These are phyloP conservation scores for Solanum rostratum DNA, from an alignment of 257 asterid genomes.

Conservation along the genomic window DNA sequence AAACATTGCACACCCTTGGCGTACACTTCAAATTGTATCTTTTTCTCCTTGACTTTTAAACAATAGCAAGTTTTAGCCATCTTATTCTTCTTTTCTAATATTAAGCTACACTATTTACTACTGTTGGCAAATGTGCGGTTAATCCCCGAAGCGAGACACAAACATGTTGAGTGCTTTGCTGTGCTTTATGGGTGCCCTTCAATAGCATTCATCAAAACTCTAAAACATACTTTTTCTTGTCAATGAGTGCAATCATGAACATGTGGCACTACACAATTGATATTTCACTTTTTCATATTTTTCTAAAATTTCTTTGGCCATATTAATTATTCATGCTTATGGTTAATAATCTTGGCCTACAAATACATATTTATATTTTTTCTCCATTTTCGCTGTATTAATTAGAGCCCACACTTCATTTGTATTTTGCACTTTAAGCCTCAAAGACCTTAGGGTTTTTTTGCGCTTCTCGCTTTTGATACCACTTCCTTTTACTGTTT, in stretches of 20 bases:
- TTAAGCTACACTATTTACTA: background rate
- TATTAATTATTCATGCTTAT: background rate
- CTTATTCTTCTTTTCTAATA: background rate
- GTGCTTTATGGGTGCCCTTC: background rate
- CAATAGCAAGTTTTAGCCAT: background rate
- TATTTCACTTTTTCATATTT: background rate
- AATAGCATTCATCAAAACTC: background rate
- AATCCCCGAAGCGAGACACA: background rate
- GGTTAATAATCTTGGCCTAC: background rate
- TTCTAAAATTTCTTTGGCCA: background rate
- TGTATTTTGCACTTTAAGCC: background rate
- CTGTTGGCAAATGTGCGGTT: background rate
- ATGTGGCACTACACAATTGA: background rate
- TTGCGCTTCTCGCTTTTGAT: background rate
- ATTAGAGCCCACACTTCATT: background rate
- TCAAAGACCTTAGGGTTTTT: background rate
- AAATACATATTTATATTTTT: background rate
- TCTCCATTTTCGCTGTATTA: background rate
- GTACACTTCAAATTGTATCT: background rate
- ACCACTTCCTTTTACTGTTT: background rate
- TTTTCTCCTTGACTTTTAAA: background rate
- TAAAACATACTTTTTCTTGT: background rate
- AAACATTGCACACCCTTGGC: background rate
- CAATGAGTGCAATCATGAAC: background rate
- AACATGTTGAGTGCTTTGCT: background rate